Evolutionary conservation across 495 filamentous ascomycete genomes (phyloP).

Genomic region (Rostrohypoxylon terebratum): DNA sequence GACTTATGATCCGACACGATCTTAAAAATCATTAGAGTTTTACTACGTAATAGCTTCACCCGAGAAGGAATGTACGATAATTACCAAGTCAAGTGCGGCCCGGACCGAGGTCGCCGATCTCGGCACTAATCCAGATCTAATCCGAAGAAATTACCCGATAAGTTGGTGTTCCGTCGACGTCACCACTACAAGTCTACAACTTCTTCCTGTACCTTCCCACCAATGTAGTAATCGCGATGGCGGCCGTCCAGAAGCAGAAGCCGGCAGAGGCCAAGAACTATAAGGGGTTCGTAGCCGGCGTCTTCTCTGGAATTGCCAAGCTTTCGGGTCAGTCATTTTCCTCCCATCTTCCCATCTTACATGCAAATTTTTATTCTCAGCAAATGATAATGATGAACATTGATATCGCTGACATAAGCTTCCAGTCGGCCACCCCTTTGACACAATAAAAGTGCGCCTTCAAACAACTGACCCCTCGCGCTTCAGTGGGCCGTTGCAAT

Average conservation of each 20-base stretch:
- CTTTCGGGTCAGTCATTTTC: slow-evolving; percentile 71
- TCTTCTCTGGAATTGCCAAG: slow-evolving; percentile 94
- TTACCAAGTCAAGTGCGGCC: not conserved
- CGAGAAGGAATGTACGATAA: not conserved
- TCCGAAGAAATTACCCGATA: slow-evolving; percentile 7
- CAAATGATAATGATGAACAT: not conserved
- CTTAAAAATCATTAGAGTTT: not conserved
- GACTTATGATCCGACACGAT: not conserved
- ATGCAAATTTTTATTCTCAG: not conserved
- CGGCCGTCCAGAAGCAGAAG: slow-evolving; percentile 47
- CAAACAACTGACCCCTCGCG: slow-evolving; percentile 83
- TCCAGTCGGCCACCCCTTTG: slow-evolving; percentile 74
- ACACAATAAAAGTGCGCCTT: slow-evolving; percentile 94
- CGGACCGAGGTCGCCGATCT: slow-evolving; percentile 36
- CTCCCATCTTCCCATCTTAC: not conserved
- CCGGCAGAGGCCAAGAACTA: slow-evolving; percentile 64
- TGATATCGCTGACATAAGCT: not conserved
- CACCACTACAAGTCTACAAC: not conserved
- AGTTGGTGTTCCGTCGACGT: not conserved
- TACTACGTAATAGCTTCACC: too few relatives aligned
- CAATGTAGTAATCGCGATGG: slow-evolving; percentile 40
- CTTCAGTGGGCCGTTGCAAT: slow-evolving; percentile 90
- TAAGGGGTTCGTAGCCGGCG: slow-evolving; percentile 93
- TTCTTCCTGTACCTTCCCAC: not conserved
- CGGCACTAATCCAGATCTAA: slow-evolving; percentile 24